Conservation (phyloP, 2,329 filamentous ascomycete genomes). For the Fusarium equiseti region DNA sequence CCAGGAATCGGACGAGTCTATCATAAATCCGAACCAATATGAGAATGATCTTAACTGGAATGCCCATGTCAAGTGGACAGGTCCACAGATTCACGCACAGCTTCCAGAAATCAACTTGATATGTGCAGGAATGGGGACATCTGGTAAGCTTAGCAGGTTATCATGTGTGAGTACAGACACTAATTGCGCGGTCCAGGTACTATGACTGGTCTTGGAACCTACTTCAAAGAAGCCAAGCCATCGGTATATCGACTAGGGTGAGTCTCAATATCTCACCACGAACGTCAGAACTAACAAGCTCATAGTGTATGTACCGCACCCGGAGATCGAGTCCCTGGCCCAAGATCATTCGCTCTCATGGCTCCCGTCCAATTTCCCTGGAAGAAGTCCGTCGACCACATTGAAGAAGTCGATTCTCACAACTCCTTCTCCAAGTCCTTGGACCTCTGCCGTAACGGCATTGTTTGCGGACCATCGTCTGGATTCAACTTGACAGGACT, state of each 20-base stretch:
- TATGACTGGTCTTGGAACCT: constrained; percentile 63
- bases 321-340: constrained; percentile 70
- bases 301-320: constrained; percentile 67
- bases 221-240: constrained; percentile 63
- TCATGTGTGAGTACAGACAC: constrained; percentile 5
- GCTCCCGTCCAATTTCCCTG: constrained; percentile 68
- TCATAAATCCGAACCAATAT: constrained; percentile 70
- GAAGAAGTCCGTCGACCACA: constrained; percentile 65
- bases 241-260: constrained; percentile 57
- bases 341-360: constrained; percentile 64
- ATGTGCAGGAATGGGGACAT: constrained; percentile 69
- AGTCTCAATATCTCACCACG: not conserved
- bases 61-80: constrained; percentile 69
- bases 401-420: constrained; percentile 67
- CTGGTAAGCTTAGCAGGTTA: constrained; percentile 54
- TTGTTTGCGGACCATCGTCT: constrained; percentile 71
- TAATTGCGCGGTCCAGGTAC: constrained; percentile 44
- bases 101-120: constrained; percentile 68
- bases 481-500: constrained; percentile 68
- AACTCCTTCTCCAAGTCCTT: constrained; percentile 67
- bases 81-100: constrained; percentile 68
- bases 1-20: constrained; percentile 55
- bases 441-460: constrained; percentile 66
- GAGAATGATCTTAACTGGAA: constrained; percentile 66
- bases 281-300: not conserved